Base-by-base conservation (phyloP, 1,284 basidiomycete genomes). In the Tilletia indica region DNA sequence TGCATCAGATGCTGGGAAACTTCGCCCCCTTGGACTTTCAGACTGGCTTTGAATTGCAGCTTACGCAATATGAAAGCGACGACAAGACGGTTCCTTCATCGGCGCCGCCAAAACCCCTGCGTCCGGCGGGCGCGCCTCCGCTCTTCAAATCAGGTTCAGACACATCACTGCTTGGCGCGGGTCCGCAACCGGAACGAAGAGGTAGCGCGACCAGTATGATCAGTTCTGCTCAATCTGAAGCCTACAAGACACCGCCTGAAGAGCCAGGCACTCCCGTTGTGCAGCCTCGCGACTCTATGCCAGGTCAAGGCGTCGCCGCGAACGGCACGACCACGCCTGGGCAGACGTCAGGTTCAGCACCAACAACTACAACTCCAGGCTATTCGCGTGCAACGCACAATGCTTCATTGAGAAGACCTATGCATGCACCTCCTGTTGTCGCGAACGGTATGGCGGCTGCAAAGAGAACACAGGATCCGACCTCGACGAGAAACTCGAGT, bases 251-350 rank as follows among this genome's bases (percentile, higher is more conserved):
- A 12, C 51, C 51, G 1, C 51, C 51, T 19, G 51, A 54, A 54
- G 19, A 54, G 16, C 51, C 51, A 19, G 6, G 51, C 8, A 54
- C 51, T 54, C 51, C 51, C 12, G n/a, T 45, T 3, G n/a, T 54
- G 51, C 51, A 25, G 19, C 16, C 19, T 19, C 16, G 8, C 51
- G 21, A 54, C 4, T 8, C 11, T 19, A 54, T 25, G 51, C 51
- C 19, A 25, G 14, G 14, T 9, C 42, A 8, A 14, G 14, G 42
- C 42, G 1, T 14, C 42, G 14, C 3, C 42, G 42, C 42, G 14
- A 45, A 45, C 14, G 51, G 51, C 6, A 54, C 51, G 51, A 25
- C 51, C 51, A 54, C 51, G n/a, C 51, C 51, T 54, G 51, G 16
- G 16, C 19, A 19, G 19, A 31, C 25, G 25, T 54, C 51, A 9